Evolutionary conservation across 148 eudicot genomes (phyloP), one percentile per base, ranked within the genome.

Genomic region (Polygonum aviculare): DNA sequence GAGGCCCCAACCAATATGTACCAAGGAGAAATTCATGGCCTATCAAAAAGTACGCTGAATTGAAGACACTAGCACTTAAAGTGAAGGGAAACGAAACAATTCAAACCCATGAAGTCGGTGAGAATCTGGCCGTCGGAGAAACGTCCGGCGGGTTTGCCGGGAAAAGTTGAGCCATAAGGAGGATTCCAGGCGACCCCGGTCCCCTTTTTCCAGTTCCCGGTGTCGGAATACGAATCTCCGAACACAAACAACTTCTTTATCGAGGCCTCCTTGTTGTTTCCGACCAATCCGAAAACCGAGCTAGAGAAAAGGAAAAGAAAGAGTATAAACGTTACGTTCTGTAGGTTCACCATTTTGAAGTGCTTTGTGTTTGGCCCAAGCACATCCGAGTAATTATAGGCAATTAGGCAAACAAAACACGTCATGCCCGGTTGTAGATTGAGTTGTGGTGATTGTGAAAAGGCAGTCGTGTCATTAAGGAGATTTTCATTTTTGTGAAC

Each of bases 151-250:
- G 96, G 98, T 73, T 88, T 88, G 14, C 96, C 94, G 7, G 98
- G 98, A 75, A 82, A 91, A 14, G 96, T 91, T 65, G 79, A 74
- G 16, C 98, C 98, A 55, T 93, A 93, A 7, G 98, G 98, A 7
- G 60, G 21, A n/a, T 82, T 89, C 98, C 98, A 91, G 7, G 95
- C 47, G 14, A 10, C 52, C 1, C 85, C 80, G 0, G 3, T 12
- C 1, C 86, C n/a, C n/a, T 78, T 76, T 4, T 81, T 78, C 81
- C 80, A 81, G 78, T 93, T 93, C 2, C 98, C 98, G 0, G 93
- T 90, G 74, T 93, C 98, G 0, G 90, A 94, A 77, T 93, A 93
- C 0, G 98, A 93, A 81, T 91, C 98, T 35, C 98, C 98, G 54
- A 93, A 93, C 39, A 91, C 98, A 73, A 91, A 93, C 35, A 94